These are phyloP conservation scores for Blastobotrys serpentis DNA, from an alignment of 1,139 yeast species.

Conservation along the genomic window DNA sequence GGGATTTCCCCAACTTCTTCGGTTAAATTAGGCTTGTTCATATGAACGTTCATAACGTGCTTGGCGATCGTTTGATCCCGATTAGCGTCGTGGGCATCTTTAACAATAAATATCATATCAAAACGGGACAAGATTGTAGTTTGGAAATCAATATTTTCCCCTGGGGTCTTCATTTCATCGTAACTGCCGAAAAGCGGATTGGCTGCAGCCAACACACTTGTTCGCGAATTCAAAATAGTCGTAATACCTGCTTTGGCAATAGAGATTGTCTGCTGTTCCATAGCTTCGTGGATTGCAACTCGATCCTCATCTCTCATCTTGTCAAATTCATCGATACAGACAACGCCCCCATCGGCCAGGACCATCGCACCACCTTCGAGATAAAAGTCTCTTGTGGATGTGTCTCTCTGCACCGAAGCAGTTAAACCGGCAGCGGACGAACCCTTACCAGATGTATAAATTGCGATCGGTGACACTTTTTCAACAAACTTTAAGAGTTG, in stretches of 20 bases:
- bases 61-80: slow-evolving; percentile 89
- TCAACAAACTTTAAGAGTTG: slow-evolving; percentile 93
- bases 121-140: slow-evolving; percentile 95
- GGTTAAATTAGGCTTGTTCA: slow-evolving; percentile 59
- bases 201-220: slow-evolving; percentile 96
- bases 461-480: slow-evolving; percentile 90
- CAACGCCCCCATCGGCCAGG: slow-evolving; percentile 98
- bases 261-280: slow-evolving; percentile 99
- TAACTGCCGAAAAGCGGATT: slow-evolving; percentile 96
- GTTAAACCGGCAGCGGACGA: slow-evolving; percentile 99
- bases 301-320: slow-evolving; percentile 99
- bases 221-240: slow-evolving; percentile 90
- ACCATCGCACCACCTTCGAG: slow-evolving; percentile 99
- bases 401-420: slow-evolving; percentile 94
- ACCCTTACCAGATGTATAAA: slow-evolving; percentile 97
- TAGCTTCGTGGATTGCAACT: slow-evolving; percentile 98
- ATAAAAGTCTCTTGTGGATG: slow-evolving; percentile 83
- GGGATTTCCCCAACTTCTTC: slow-evolving; percentile 85
- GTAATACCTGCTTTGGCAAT: slow-evolving; percentile 99
- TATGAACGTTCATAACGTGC: slow-evolving; percentile 94
- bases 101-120: slow-evolving; percentile 97
- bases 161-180: slow-evolving; percentile 94
- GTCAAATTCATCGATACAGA: slow-evolving; percentile 98
- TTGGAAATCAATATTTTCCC: slow-evolving; percentile 97
- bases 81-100: slow-evolving; percentile 86